Conservation (phyloP, 2,329 filamentous ascomycete genomes). For the Metarhizium album region DNA sequence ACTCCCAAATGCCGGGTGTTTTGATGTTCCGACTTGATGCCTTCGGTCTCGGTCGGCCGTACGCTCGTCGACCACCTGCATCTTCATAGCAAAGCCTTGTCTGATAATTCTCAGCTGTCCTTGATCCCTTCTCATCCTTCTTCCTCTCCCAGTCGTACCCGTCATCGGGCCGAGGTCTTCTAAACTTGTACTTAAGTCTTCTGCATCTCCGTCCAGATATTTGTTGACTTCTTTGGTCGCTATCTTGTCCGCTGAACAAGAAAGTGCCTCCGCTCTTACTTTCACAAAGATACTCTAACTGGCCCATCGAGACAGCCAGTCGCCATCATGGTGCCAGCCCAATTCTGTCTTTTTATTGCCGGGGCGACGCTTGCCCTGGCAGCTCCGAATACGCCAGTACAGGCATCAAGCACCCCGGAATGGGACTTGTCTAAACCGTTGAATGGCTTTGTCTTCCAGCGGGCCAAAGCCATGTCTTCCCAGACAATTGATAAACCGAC, state of each 20-base stretch:
- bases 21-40: neutral
- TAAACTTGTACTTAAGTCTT: neutral
- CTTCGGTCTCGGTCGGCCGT: neutral
- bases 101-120: neutral
- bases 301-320: neutral
- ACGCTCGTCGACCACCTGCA: neutral
- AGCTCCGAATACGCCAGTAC: neutral
- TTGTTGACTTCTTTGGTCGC: neutral
- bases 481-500: constrained; percentile 19
- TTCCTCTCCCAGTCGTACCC: neutral
- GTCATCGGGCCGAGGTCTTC: neutral
- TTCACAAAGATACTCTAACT: neutral
- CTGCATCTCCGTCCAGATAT: neutral
- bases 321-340: neutral
- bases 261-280: neutral
- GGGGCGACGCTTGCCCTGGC: constrained; percentile 4
- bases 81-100: neutral
- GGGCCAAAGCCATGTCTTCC: constrained; percentile 18
- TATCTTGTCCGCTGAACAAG: neutral
- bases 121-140: neutral
- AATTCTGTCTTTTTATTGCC: constrained; percentile 4
- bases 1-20: no score
- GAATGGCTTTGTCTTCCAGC: constrained; percentile 27
- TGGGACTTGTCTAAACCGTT: constrained; percentile 26
- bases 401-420: constrained; percentile 2